Evolutionary conservation across 1,284 basidiomycete species (phyloP), one percentile per base, ranked within the genome.

Genomic region (Bjerkandera adusta): DNA sequence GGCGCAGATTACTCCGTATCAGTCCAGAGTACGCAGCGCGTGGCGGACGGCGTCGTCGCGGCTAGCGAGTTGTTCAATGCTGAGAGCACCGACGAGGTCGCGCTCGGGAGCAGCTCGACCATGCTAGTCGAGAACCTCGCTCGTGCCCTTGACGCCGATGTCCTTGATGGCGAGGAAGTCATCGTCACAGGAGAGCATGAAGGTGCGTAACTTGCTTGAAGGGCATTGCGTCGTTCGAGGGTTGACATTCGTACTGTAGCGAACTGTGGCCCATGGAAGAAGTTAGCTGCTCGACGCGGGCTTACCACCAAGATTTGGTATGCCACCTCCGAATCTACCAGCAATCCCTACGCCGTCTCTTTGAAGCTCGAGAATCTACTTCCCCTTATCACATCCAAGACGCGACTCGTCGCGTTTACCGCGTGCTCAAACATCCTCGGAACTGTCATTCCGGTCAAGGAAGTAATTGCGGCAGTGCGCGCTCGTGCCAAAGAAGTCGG

Each of bases 351-450:
- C 58, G 79, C 82, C 1, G 68, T 89, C n/a, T 63, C 62, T 1
- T 72, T 83, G 36, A 71, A 76, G 32, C 59, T 81, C n/a, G 69
- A 74, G 13, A 73, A 78, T n/a, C 72, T 90, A 1, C 62, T 83
- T 11, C 73, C 77, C 1, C 70, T 90, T 15, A 73, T 91, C 52
- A 75, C 79, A 0, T 48, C 71, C 6, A 79, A 75, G 56, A 91
- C 88, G 15, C 79, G 86, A 2, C 68, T 91, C 37, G 75, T 90
- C 32, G 84, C 88, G 0, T 81, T 90, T 63, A 79, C 83, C 0
- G 87, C 80, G 2, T 86, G 81, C 54, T 89, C 86, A 1, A 91
- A 92, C 59, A 75, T 91, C 43, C 73, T 90, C 11, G 89, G 89
- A 1, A 76, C 77, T 4, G 65, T 87, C 29, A 70, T 81, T 6